A percentile compares a stretch with the other conserved stretches of the same genome.
These are phyloP conservation scores for Penstemon barbatus DNA, from an alignment of 257 asterid species.

Conservation along the genomic window DNA sequence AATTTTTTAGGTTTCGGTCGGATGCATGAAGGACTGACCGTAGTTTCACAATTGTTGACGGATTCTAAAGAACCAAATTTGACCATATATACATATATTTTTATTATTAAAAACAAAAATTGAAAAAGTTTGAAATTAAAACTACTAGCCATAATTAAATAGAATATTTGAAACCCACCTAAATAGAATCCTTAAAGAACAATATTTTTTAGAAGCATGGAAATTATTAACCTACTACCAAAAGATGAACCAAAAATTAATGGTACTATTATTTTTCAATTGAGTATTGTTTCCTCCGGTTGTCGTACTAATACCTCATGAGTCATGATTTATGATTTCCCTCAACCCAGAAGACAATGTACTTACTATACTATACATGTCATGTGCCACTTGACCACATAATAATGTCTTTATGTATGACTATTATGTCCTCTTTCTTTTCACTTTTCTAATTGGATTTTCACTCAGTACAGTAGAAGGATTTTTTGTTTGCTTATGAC, in stretches of 20 bases:
- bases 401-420: constrained; percentile 14
- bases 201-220: neutral
- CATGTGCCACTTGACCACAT: constrained; percentile 23
- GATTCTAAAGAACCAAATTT: no score
- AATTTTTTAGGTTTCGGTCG: no score
- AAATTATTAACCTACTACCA: neutral
- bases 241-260: neutral
- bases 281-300: neutral
- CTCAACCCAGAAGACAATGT: neutral
- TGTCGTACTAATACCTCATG: neutral
- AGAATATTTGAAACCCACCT: no score
- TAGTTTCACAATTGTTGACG: no score
- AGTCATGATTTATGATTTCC: neutral
- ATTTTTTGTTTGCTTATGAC: neutral
- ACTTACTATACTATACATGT: neutral
- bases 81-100: no score
- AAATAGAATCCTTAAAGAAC: no score
- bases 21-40: no score
- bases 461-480: neutral
- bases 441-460: neutral
- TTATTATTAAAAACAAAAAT: no score
- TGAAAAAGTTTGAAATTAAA: no score
- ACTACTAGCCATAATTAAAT: no score
- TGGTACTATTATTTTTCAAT: neutral
- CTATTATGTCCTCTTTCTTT: neutral